Evolutionary conservation across 805 yeast species (phyloP), one percentile per base, ranked within the genome.

Genomic region (Clavispora fructus): DNA sequence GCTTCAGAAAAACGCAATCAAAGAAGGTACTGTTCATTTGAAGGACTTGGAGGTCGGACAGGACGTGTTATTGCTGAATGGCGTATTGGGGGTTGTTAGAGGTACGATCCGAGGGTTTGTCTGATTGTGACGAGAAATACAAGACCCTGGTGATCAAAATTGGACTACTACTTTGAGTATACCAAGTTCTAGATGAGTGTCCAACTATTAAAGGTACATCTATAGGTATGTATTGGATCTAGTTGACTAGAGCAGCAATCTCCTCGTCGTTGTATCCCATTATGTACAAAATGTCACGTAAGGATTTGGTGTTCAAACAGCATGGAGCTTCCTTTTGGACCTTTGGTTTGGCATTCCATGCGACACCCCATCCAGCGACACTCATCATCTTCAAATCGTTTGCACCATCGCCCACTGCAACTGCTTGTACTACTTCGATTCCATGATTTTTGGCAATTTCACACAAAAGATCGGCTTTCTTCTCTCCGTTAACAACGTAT

Each of bases 361-460:
- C 99, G 44, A 94, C 74, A 17, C 99, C 99, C 62, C 81, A 86
- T 0, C 98, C 98, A 2, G 96, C 97, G 12, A 68, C 79, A 2
- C 71, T 77, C 98, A 94, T 94, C 90, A 95, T 95, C 39, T 79
- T 78, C 60, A 94, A 71, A 67, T 94, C 99, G 59, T 94, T 94
- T 23, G 98, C 97, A 33, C 99, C 99, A 62, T 94, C 98, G 32
- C 98, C 98, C 33, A 92, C 86, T 41, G 97, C 97, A 40, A 87
- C 83, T 1, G 84, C 83, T 4, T 73, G 60, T 38, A 62, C 62
- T 10, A 80, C 67, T 19, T 76, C 78, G 31, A 86, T 69, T 10
- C 64, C 64, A 52, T 82, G 83, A 35, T 73, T 75, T 6, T 63
- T 54, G 1, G 92, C 85, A 29, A 87, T 75, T 50, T 80, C 77